These are phyloP conservation scores for Penicillium pancosmium DNA, from an alignment of 495 filamentous ascomycete species.

Conservation along the genomic window DNA sequence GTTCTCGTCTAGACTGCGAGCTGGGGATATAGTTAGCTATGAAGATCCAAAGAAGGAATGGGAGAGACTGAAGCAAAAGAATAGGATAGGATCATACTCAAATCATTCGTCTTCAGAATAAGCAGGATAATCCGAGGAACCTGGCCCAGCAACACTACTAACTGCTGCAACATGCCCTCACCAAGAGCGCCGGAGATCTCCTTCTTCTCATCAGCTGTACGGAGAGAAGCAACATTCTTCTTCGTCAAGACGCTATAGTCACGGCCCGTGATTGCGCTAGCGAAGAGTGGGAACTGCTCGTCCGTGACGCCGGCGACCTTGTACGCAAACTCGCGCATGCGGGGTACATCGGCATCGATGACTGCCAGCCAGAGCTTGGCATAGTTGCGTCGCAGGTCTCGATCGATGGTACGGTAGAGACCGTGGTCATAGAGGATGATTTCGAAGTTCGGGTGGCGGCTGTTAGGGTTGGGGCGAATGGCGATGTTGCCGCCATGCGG, in stretches of 20 bases:
- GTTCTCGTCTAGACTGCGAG: constrained; percentile 90
- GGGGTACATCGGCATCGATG: constrained; percentile 78
- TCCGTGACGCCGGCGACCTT: constrained; percentile 89
- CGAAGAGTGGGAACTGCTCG: constrained; percentile 93
- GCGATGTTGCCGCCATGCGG: constrained; percentile 98
- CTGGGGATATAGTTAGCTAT: constrained; percentile 34
- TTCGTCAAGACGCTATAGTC: constrained; percentile 77
- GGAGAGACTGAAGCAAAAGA: background rate
- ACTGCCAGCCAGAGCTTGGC: constrained; percentile 98
- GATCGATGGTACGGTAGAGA: constrained; percentile 90
- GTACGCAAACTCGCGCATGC: constrained; percentile 85
- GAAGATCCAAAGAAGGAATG: background rate
- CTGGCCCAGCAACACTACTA: constrained; percentile 85
- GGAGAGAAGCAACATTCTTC: constrained; percentile 60
- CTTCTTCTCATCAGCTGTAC: constrained; percentile 75
- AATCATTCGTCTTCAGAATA: constrained; percentile 97
- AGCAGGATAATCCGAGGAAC: constrained; percentile 91
- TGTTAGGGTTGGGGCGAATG: constrained; percentile 69
- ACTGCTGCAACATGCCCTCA: constrained; percentile 82
- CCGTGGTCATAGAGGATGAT: constrained; percentile 98
- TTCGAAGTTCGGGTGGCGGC: constrained; percentile 81
- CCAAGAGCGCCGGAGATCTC: constrained; percentile 78
- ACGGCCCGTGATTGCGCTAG: constrained; percentile 92
- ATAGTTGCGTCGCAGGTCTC: constrained; percentile 76
- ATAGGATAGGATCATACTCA: constrained; percentile 58